Evolutionary conservation across 495 filamentous ascomycete species (phyloP).

Genomic region (Penicillium salamii): DNA sequence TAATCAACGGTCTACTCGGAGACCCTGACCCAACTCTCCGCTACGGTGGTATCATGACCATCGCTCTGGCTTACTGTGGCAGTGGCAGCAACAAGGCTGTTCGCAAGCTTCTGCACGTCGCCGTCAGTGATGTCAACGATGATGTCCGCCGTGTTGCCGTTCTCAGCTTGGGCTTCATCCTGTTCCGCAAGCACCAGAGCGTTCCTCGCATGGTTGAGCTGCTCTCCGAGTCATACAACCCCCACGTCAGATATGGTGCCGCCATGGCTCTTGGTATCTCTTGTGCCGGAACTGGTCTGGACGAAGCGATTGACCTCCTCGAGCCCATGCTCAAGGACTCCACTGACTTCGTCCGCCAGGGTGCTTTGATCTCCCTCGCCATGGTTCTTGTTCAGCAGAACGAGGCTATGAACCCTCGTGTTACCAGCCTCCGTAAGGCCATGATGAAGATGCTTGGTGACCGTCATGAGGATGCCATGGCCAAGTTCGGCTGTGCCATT

Average conservation of each 20-base stretch:
- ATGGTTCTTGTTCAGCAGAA: conserved; percentile 99
- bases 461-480: conserved; percentile 98
- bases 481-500: conserved; percentile 93
- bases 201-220: conserved; percentile 99
- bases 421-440: conserved; percentile 75
- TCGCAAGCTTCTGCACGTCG: conserved; percentile 92
- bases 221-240: conserved; percentile 96
- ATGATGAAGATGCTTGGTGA: conserved; percentile 90
- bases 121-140: conserved; percentile 97
- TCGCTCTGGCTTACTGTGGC: conserved; percentile 95
- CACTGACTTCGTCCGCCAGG: conserved; percentile 96
- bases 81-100: conserved; percentile 98
- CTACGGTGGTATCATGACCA: conserved; percentile 99
- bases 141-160: conserved; percentile 97
- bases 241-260: conserved; percentile 96
- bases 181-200: conserved; percentile 96
- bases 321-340: conserved; percentile 99
- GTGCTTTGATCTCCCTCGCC: conserved; percentile 87
- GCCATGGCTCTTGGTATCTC: conserved; percentile 98
- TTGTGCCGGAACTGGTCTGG: conserved; percentile 92
- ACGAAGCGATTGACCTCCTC: conserved; percentile 93
- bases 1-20: conserved; percentile 88
- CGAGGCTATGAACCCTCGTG: conserved; percentile 90
- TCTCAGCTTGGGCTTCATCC: conserved; percentile 96
- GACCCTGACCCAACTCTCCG: conserved; percentile 91